Percentiles rank a stretch among this genome's conserved stretches.
These are phyloP conservation scores for Acanthamoeba polyphaga DNA, from an alignment of 208 protist species.

Conservation along the genomic window DNA sequence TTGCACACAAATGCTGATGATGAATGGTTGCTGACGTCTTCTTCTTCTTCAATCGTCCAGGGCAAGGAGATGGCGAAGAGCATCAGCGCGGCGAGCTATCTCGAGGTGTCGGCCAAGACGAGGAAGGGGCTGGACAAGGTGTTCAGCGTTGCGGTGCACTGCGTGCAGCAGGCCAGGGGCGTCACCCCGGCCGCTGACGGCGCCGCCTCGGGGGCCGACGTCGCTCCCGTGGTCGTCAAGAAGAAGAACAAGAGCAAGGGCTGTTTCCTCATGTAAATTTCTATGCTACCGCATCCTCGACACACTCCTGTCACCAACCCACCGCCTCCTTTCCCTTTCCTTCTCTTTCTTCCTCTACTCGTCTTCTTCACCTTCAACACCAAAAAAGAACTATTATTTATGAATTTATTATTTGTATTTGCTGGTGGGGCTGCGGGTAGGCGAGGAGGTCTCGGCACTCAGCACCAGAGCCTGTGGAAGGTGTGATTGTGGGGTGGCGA, in stretches of 20 bases:
- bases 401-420: no score
- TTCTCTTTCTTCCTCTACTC: no score
- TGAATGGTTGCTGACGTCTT: not conserved
- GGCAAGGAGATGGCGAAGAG: constrained; percentile 78
- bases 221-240: constrained; percentile 23
- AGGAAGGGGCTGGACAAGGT: constrained; percentile 80
- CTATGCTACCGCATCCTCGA: not conserved
- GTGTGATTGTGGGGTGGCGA: no score
- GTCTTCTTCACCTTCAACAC: no score
- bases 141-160: constrained; percentile 68
- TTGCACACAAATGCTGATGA: not conserved
- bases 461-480: no score
- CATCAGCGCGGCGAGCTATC: constrained; percentile 81
- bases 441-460: no score
- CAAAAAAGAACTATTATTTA: no score
- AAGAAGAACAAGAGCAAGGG: constrained; percentile 72
- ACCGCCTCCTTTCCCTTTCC: no score
- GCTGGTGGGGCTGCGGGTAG: no score
- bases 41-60: not conserved
- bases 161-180: constrained; percentile 24
- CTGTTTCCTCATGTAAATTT: constrained; percentile 73
- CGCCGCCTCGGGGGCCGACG: not conserved
- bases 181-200: not conserved
- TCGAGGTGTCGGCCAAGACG: constrained; percentile 85
- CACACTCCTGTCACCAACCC: no score